These are phyloP conservation scores for Suillus placidus DNA, from an alignment of 768 basidiomycete species.

Conservation along the genomic window DNA sequence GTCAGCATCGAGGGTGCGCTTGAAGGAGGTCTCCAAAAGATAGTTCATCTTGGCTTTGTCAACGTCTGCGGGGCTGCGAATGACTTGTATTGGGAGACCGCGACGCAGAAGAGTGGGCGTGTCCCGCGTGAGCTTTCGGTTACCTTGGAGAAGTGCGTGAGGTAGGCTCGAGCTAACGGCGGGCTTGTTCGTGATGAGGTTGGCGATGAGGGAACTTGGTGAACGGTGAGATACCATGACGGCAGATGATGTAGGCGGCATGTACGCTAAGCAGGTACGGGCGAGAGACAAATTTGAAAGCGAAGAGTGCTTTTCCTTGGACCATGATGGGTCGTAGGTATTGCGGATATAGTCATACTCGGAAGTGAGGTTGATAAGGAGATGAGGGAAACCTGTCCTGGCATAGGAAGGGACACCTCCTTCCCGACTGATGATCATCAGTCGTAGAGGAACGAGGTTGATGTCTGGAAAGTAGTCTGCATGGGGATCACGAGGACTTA, in stretches of 20 bases:
- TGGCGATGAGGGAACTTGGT: constrained; percentile 91
- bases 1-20: constrained; percentile 65
- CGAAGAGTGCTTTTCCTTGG: constrained; percentile 76
- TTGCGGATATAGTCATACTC: constrained; percentile 84
- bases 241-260: constrained; percentile 93
- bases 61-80: constrained; percentile 69
- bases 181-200: constrained; percentile 97
- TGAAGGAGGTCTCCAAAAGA: constrained; percentile 90
- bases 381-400: constrained; percentile 90
- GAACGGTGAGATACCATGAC: constrained; percentile 98
- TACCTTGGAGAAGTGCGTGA: constrained; percentile 87
- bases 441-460: constrained; percentile 90
- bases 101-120: constrained; percentile 93
- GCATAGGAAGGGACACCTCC: constrained; percentile 98
- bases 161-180: constrained; percentile 94
- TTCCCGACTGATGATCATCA: constrained; percentile 97
- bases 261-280: constrained; percentile 82
- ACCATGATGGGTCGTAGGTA: constrained; percentile 83
- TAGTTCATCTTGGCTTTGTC: constrained; percentile 73
- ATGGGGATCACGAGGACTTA: constrained; percentile 34
- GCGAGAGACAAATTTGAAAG: constrained; percentile 86
- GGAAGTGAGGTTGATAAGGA: constrained; percentile 90
- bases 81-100: constrained; percentile 84
- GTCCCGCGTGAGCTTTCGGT: constrained; percentile 81
- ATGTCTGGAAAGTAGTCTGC: constrained; percentile 52